phyloP scores from a whole-genome alignment of 1,139 yeast species.

The Lodderomyces beijingensis region DNA sequence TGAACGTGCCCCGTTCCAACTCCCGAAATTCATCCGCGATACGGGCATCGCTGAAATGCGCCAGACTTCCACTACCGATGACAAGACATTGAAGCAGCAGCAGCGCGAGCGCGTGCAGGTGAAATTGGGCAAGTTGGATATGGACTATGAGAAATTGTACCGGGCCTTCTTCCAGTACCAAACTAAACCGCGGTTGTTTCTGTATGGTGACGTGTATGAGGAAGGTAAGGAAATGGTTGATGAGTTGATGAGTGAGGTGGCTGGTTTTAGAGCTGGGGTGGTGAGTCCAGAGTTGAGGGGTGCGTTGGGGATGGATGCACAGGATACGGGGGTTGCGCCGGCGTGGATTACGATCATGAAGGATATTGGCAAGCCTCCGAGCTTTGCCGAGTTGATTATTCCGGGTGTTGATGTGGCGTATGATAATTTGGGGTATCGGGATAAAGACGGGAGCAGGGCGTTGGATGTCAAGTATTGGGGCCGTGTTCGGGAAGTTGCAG shows the following conservation, averaged over 20 bases:
- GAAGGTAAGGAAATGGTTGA: conserved; percentile 70
- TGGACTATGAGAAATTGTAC: conserved; percentile 78
- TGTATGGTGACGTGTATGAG: conserved; percentile 73
- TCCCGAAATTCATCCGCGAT: conserved; percentile 73
- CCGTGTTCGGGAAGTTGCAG: conserved; percentile 31
- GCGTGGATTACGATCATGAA: conserved; percentile 82
- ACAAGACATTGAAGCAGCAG: conserved; percentile 59
- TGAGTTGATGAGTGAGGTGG: conserved; percentile 32
- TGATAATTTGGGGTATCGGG: conserved; percentile 33
- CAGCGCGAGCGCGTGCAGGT: conserved; percentile 88
- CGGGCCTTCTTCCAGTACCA: conserved; percentile 85
- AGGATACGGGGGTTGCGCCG: conserved; percentile 48
- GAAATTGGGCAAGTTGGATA: conserved; percentile 79
- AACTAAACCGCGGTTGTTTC: conserved; percentile 63
- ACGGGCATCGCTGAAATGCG: conserved; percentile 93
- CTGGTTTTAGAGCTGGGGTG: conserved; percentile 60
- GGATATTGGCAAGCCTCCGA: conserved; percentile 78
- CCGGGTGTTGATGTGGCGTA: conserved; percentile 49
- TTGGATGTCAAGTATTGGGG: conserved; percentile 37
- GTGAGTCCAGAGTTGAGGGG: conserved; percentile 53
- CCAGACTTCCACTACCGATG: conserved; percentile 35
- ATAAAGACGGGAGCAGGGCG: conserved; percentile 15
- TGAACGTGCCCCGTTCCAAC: conserved; percentile 68
- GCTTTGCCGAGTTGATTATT: conserved; percentile 63
- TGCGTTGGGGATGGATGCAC: conserved; percentile 69